Conservation (phyloP, 805 yeast genomes). For the Zygoascus ofunaensis region DNA sequence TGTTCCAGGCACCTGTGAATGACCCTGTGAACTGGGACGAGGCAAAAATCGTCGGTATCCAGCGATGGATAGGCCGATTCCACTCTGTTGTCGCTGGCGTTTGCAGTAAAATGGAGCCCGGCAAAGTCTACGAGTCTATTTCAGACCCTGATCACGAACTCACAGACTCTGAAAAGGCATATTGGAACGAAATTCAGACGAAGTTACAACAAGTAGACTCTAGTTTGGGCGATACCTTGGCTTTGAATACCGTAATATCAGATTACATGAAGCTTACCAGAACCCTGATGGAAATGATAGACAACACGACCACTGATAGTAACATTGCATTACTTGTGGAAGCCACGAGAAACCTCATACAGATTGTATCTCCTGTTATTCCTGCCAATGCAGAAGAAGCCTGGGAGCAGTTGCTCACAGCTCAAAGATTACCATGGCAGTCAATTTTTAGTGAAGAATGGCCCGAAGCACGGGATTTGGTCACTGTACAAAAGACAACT, state of each 20-base stretch:
- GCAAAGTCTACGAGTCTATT: neutral
- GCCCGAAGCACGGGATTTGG: slow-evolving; percentile 46
- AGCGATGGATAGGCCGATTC: slow-evolving; percentile 73
- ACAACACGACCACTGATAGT: slow-evolving; percentile 28
- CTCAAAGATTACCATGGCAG: slow-evolving; percentile 29
- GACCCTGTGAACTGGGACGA: slow-evolving; percentile 89
- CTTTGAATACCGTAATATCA: slow-evolving; percentile 79
- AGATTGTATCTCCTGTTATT: slow-evolving; percentile 67
- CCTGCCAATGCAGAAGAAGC: slow-evolving; percentile 81
- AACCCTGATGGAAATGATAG: slow-evolving; percentile 32
- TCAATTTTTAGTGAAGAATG: slow-evolving; percentile 53
- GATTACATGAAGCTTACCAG: slow-evolving; percentile 82
- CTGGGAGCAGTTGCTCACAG: slow-evolving; percentile 43
- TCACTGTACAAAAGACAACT: neutral
- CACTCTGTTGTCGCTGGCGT: slow-evolving; percentile 20
- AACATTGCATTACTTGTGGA: slow-evolving; percentile 37
- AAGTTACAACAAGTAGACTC: slow-evolving; percentile 43
- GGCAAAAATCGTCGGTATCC: slow-evolving; percentile 71
- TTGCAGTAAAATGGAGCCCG: neutral
- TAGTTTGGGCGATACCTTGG: slow-evolving; percentile 49
- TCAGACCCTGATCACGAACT: slow-evolving; percentile 13
- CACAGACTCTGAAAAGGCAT: slow-evolving; percentile 39
- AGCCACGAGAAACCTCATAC: slow-evolving; percentile 44
- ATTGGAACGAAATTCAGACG: slow-evolving; percentile 50
- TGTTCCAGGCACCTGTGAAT: slow-evolving; percentile 83